These are phyloP conservation scores for Poterioochromonas sp. DNA, from an alignment of 352 stramenopile species.

Conservation along the genomic window DNA sequence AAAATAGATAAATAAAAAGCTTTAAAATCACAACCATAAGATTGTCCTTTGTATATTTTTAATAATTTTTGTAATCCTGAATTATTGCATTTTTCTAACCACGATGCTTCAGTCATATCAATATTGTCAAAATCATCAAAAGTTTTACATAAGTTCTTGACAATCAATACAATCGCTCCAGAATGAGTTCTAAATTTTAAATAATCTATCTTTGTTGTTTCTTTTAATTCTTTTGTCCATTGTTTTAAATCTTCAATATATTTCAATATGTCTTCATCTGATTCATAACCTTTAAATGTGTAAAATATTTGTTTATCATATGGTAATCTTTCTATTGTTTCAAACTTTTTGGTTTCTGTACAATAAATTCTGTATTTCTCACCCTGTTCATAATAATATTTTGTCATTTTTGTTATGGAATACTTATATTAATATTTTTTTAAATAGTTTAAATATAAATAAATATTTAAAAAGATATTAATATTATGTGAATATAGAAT, in stretches of 20 bases:
- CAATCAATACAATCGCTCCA: neutral
- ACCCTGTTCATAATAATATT: neutral
- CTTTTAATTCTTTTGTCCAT: neutral
- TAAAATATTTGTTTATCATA: neutral
- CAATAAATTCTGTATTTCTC: neutral
- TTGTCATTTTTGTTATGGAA: neutral
- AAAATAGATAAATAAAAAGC: neutral
- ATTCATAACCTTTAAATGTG: constrained; percentile 2
- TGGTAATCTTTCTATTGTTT: neutral
- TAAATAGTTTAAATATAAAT: too few species aligned
- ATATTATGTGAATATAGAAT: too few species aligned
- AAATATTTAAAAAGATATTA: too few species aligned
- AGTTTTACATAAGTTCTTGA: neutral
- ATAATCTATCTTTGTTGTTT: neutral
- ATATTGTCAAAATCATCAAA: neutral
- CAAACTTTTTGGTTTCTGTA: neutral
- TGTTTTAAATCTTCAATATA: neutral
- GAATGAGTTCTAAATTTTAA: neutral
- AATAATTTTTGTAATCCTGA: neutral
- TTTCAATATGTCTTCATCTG: constrained; percentile 13
- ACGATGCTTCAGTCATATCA: neutral
- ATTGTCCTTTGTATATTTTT: neutral
- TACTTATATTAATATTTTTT: neutral
- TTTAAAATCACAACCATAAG: constrained; percentile 18
- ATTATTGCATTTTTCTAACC: neutral